phyloP scores from a whole-genome alignment of 2,329 filamentous ascomycete species.

The Curvularia verruculosa region DNA sequence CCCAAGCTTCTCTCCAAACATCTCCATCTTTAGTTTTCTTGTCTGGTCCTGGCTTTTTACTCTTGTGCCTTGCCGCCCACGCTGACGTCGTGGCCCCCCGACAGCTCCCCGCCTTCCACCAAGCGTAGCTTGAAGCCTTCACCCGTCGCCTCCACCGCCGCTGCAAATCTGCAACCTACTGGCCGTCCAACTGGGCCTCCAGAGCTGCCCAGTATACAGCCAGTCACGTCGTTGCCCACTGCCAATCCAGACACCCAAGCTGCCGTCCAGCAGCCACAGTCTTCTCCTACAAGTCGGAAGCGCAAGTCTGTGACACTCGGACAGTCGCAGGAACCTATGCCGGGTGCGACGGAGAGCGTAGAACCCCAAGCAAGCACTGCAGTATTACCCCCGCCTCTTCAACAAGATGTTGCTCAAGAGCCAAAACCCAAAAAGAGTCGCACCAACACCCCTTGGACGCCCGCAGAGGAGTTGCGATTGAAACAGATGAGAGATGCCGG shows the following conservation, averaged over 20 bases:
- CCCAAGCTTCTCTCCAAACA: background rate
- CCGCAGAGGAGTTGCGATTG: constrained; percentile 86
- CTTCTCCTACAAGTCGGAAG: constrained; percentile 37
- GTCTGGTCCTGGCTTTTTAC: constrained; percentile 1
- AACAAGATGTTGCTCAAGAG: constrained; percentile 40
- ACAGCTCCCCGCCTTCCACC: constrained; percentile 51
- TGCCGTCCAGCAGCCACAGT: constrained; percentile 27
- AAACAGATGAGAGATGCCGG: constrained; percentile 94
- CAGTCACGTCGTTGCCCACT: constrained; percentile 35
- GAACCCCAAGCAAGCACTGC: constrained; percentile 29
- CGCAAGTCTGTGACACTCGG: constrained; percentile 43
- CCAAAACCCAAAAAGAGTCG: constrained; percentile 80
- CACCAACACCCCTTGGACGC: constrained; percentile 99
- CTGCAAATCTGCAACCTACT: constrained; percentile 38
- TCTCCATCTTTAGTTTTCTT: background rate
- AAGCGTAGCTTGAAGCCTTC: constrained; percentile 54
- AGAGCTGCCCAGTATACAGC: constrained; percentile 39
- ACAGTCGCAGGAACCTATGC: constrained; percentile 36
- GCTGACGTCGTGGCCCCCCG: constrained; percentile 41
- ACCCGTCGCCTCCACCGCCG: constrained; percentile 43
- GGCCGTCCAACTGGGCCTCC: constrained; percentile 27
- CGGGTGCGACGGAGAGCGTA: constrained; percentile 21
- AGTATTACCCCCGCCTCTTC: constrained; percentile 29
- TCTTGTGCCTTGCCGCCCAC: constrained; percentile 11
- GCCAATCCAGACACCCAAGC: constrained; percentile 29